A percentile compares a stretch with the other conserved stretches of the same genome.
These are phyloP conservation scores for Xylaria telfairii DNA, from an alignment of 495 filamentous ascomycete species.

Conservation along the genomic window DNA sequence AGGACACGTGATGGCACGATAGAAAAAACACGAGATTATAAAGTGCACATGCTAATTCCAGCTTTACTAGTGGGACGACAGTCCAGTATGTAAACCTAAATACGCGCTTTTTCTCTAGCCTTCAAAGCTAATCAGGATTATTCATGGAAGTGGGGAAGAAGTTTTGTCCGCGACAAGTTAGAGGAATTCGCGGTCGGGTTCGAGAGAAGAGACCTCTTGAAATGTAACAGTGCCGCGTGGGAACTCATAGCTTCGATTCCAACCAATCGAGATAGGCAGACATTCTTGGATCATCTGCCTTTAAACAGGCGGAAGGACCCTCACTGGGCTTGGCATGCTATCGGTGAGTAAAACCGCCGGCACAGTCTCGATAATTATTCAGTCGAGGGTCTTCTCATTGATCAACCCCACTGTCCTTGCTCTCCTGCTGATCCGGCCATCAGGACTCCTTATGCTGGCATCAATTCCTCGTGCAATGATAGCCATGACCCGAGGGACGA, in stretches of 20 bases:
- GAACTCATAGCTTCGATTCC: neutral
- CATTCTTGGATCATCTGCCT: neutral
- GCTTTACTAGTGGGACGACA: neutral
- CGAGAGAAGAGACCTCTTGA: neutral
- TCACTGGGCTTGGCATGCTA: neutral
- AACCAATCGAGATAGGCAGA: neutral
- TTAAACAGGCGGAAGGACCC: too few species aligned
- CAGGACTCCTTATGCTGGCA: conserved; percentile 18
- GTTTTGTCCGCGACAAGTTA: rapidly evolving
- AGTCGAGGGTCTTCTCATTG: neutral
- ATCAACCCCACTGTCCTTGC: neutral
- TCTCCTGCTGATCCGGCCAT: neutral
- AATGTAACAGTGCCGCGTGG: neutral
- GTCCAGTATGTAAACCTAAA: neutral
- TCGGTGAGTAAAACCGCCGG: conserved; percentile 18
- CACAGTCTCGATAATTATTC: too few species aligned
- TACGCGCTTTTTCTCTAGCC: neutral
- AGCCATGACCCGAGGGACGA: neutral
- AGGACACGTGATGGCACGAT: neutral
- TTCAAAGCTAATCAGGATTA: neutral
- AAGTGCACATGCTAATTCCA: conserved; percentile 17
- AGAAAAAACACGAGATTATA: neutral
- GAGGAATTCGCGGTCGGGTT: neutral
- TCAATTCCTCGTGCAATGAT: neutral
- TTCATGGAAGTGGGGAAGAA: neutral